Conservation (phyloP, 129 eudicot species). For the Saposhnikovia divaricata region DNA sequence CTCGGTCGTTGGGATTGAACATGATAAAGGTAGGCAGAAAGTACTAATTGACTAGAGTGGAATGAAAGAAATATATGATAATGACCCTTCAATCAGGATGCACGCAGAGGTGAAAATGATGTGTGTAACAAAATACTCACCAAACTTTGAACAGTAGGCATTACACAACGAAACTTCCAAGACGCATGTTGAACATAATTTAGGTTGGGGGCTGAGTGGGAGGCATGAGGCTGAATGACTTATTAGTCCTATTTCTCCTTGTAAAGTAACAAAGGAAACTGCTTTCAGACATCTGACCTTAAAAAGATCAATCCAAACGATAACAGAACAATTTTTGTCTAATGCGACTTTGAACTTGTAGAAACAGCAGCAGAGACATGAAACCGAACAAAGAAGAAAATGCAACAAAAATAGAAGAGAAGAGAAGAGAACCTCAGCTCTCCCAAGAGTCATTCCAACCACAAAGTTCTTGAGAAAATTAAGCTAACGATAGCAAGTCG, state of each 20-base stretch:
- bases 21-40: neutral
- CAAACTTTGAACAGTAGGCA: neutral
- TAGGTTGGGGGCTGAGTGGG: neutral
- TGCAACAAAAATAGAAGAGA: neutral
- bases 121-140: neutral
- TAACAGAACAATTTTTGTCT: neutral
- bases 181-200: neutral
- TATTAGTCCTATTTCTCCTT: neutral
- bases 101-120: neutral
- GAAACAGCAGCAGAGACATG: neutral
- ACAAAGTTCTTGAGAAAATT: neutral
- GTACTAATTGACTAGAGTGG: neutral
- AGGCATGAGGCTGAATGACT: neutral
- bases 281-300: neutral
- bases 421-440: neutral
- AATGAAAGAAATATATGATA: neutral
- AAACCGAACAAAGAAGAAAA: neutral
- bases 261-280: neutral
- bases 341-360: neutral
- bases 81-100: neutral
- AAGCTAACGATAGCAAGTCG: neutral
- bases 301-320: neutral
- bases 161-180: neutral
- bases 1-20: neutral
- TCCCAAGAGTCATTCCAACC: neutral